Evolutionary conservation across 208 protist species (phyloP), one percentile per base, ranked within the genome.

Genomic region (Crithidia fasciculata): DNA sequence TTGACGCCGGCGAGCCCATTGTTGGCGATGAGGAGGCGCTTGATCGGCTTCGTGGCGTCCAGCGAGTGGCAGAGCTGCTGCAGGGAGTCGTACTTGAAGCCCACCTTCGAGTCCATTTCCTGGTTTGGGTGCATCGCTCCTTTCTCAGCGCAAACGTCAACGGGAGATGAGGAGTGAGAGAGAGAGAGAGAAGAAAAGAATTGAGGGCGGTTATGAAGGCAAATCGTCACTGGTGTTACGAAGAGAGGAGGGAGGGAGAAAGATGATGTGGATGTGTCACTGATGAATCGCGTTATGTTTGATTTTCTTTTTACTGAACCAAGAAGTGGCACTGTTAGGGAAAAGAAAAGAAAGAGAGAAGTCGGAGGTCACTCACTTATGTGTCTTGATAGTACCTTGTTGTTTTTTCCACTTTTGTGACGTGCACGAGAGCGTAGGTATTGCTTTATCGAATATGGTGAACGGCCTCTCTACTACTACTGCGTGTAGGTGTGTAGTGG

Each of bases 1-100:
- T 99, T 99, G 8, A 99, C 97, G 0, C 98, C 98, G 12, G 98
- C 98, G 47, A 99, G 98, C 66, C 99, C 99, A 84, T 99, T 99
- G 84, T 99, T 99, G 13, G 98, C 98, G 40, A 99, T 95, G 53
- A 99, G 90, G 15, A 99, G 81, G 36, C 89, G 86, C 18, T 87
- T 76, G 60, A 99, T 96, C 5, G 86, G 74, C 43, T 76, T 81
- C 5, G 69, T 89, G 10, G 89, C 92, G 2, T 79, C 90, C 4
- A 96, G 76, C 41, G 83, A 76, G 15, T 18, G 77, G 64, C 87
- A 83, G 15, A 96, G 75, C 18, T 83, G 77, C 18, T 83, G 54
- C 28, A 96, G 68, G 36, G 82, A 84, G 56, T 59, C 36, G 19
- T 18, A 77, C 64, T 57, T 39, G 49, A 77, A 77, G 8, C 72